A percentile compares a stretch with the other conserved stretches of the same genome.
phyloP scores from a whole-genome alignment of 1,284 basidiomycete genomes.

The Cerioporus squamosus region DNA sequence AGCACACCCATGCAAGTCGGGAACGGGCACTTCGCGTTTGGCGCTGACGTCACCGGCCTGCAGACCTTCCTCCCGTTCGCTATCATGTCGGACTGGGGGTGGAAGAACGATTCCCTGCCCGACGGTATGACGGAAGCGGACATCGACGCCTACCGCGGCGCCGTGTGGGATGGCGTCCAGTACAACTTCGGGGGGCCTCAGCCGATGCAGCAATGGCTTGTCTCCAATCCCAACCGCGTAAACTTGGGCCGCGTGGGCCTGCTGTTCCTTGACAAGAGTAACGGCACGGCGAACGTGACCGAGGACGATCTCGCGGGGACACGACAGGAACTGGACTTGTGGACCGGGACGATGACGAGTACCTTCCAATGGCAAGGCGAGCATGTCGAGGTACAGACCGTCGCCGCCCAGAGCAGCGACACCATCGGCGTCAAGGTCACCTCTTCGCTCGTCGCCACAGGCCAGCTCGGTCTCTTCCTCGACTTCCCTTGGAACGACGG shows the following conservation, averaged over 20 bases:
- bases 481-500: slow-evolving; percentile 70
- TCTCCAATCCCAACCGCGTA: slow-evolving; percentile 60
- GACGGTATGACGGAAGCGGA: slow-evolving; percentile 45
- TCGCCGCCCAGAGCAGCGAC: slow-evolving; percentile 45
- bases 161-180: slow-evolving; percentile 54
- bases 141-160: slow-evolving; percentile 51
- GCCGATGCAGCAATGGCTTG: slow-evolving; percentile 59
- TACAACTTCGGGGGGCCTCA: slow-evolving; percentile 57
- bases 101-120: slow-evolving; percentile 64
- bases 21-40: slow-evolving; percentile 67
- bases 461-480: slow-evolving; percentile 53
- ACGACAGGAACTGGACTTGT: slow-evolving; percentile 54
- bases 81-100: slow-evolving; percentile 63
- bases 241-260: slow-evolving; percentile 58
- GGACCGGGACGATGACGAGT: slow-evolving; percentile 57
- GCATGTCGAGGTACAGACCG: slow-evolving; percentile 44
- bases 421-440: slow-evolving; percentile 45
- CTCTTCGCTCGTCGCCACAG: slow-evolving; percentile 45
- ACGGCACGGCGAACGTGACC: slow-evolving; percentile 38
- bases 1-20: slow-evolving; percentile 63
- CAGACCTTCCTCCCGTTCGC: slow-evolving; percentile 61
- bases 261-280: slow-evolving; percentile 41
- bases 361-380: slow-evolving; percentile 43
- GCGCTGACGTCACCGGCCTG: slow-evolving; percentile 59
- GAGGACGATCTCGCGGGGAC: slow-evolving; percentile 43